Evolutionary conservation across 139 green algal species (phyloP), one percentile per base, ranked within the genome.

Genomic region (Asterochloris erici): DNA sequence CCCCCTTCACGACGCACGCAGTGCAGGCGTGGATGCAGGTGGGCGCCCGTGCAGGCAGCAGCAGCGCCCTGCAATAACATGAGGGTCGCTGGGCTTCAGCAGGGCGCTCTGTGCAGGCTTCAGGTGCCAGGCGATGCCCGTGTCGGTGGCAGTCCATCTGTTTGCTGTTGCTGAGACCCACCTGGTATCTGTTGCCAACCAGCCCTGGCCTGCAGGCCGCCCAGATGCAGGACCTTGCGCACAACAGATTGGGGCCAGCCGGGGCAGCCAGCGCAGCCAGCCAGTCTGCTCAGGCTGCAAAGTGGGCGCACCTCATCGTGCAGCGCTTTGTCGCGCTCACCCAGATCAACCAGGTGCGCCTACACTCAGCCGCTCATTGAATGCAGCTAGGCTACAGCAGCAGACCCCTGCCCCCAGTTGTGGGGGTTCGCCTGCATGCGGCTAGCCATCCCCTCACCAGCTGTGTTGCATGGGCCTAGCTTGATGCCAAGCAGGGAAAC

Each of bases 281-380:
- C 64, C 15, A 71, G 27, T 91, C 85, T 11, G 91, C 92, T 0
- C 77, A 87, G 9, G 84, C 89, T 0, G 94, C 92, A 10, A 78
- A 93, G 84, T 86, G 85, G 17, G 81, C 82, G 0, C 87, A 90
- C 85, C 84, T 92, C 24, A 64, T 82, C 15, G 88, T 95, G n/a
- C 83, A 91, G 75, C 85, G 88, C 4, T 87, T 95, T 64, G 88
- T 94, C 61, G 88, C 89, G 12, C 77, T 95, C 79, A 75, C 88
- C 38, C 93, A 96, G 81, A 68, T 95, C 66, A 77, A 88, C 70
- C 83, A 93, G 84, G 79, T 84, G 74, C 16, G 47, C 13, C 16
- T 63, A 12, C n/a, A 63, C 17, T 54, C 38, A 6, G 38, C 38
- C 38, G 38, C 38, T 54, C 38, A 6, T 54, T 54, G 6, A 54